phyloP scores from a whole-genome alignment of 805 yeast species.

The Nakazawaea molendinolei region DNA sequence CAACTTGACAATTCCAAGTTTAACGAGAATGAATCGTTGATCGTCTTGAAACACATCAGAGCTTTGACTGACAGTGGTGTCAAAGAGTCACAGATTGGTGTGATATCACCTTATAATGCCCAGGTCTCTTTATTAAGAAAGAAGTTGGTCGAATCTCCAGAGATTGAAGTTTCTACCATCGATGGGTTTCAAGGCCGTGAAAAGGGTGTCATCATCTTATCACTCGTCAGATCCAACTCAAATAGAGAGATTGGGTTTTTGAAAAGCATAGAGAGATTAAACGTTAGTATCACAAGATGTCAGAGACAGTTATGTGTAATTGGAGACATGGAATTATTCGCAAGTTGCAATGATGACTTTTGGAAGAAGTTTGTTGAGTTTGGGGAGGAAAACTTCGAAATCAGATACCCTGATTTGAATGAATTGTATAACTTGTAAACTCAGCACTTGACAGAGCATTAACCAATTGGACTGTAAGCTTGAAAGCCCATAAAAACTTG shows the following conservation, averaged over 20 bases:
- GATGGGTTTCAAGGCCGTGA: constrained; percentile 98
- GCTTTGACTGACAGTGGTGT: constrained; percentile 49
- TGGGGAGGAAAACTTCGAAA: constrained; percentile 61
- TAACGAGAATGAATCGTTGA: constrained; percentile 69
- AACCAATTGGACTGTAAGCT: no score
- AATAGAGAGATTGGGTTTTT: constrained; percentile 72
- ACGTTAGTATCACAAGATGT: constrained; percentile 92
- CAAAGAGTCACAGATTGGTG: constrained; percentile 55
- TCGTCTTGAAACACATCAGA: constrained; percentile 53
- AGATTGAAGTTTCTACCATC: constrained; percentile 77
- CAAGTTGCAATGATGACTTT: constrained; percentile 36
- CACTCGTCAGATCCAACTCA: constrained; percentile 79
- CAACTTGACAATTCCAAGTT: constrained; percentile 48
- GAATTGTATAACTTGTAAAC: no score
- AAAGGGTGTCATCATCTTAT: constrained; percentile 75
- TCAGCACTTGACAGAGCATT: no score
- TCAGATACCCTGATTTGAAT: constrained; percentile 57
- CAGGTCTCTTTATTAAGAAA: constrained; percentile 69
- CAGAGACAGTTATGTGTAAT: constrained; percentile 77
- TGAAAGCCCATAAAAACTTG: no score
- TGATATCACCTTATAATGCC: constrained; percentile 87
- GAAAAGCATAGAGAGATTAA: constrained; percentile 69
- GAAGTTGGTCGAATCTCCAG: constrained; percentile 32
- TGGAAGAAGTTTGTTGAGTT: constrained; percentile 61
- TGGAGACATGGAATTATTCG: constrained; percentile 77